These are phyloP conservation scores for Cryphonectria parasitica DNA, from an alignment of 2,329 filamentous ascomycete species.

Conservation along the genomic window DNA sequence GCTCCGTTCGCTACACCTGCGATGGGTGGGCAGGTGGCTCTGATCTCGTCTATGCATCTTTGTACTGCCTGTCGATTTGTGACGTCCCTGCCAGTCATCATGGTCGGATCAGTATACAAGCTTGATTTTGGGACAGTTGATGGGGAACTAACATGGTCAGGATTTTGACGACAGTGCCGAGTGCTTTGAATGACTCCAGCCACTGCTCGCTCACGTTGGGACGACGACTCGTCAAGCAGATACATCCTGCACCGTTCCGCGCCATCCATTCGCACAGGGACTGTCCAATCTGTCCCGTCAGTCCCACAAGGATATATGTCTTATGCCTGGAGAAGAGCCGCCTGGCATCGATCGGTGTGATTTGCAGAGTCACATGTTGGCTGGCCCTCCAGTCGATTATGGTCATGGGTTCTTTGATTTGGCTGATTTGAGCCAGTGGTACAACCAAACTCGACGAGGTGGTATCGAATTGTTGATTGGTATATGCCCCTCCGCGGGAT, in stretches of 20 bases:
- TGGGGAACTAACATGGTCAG: constrained; percentile 11
- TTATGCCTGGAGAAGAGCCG: background rate
- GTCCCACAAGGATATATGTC: constrained; percentile 41
- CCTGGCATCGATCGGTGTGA: background rate
- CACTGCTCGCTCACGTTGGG: constrained; percentile 29
- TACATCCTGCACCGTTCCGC: constrained; percentile 38
- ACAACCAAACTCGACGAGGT: background rate
- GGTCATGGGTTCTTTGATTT: background rate
- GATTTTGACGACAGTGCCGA: background rate
- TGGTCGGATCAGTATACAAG: background rate
- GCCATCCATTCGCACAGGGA: constrained; percentile 45
- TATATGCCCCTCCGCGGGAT: background rate
- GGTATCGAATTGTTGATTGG: background rate
- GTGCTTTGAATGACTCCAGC: background rate
- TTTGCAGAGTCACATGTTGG: background rate
- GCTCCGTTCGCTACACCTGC: constrained; percentile 19
- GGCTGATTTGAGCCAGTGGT: background rate
- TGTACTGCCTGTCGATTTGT: constrained; percentile 5
- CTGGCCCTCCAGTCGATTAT: background rate
- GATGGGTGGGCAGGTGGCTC: constrained; percentile 11
- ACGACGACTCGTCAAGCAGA: constrained; percentile 44
- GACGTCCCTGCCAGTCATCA: constrained; percentile 16
- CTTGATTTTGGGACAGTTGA: background rate
- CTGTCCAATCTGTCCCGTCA: constrained; percentile 40
- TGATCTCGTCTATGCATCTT: constrained; percentile 11